These are phyloP conservation scores for Candida loeiensis DNA, from an alignment of 805 yeast genomes.

Conservation along the genomic window DNA sequence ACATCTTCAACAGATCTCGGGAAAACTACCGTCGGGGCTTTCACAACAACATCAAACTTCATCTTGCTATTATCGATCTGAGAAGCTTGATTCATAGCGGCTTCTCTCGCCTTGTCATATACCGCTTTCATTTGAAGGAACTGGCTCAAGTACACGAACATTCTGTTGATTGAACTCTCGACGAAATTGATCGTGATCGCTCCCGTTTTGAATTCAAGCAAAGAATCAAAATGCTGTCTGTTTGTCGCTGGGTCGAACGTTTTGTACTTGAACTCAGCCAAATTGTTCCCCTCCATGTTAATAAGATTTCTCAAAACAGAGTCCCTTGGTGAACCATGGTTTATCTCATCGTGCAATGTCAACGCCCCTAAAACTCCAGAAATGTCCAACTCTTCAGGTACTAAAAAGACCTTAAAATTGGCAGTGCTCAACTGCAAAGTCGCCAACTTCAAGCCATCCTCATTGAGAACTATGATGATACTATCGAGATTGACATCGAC, in stretches of 20 bases:
- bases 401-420: constrained; percentile 54
- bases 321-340: constrained; percentile 56
- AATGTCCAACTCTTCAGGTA: constrained; percentile 77
- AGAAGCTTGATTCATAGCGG: constrained; percentile 79
- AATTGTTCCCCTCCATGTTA: constrained; percentile 73
- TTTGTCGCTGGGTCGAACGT: constrained; percentile 60
- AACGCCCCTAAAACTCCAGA: constrained; percentile 73
- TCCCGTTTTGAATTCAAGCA: constrained; percentile 65
- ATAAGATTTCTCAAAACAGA: constrained; percentile 63
- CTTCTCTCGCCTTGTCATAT: constrained; percentile 86
- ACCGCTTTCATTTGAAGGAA: constrained; percentile 82
- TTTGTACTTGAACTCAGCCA: constrained; percentile 81
- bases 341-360: constrained; percentile 70
- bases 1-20: constrained; percentile 53
- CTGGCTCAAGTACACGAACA: constrained; percentile 64
- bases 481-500: constrained; percentile 69
- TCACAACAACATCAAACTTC: constrained; percentile 66
- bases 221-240: constrained; percentile 49
- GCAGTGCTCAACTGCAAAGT: constrained; percentile 76
- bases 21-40: constrained; percentile 81
- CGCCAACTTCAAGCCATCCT: constrained; percentile 78
- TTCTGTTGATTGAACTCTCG: constrained; percentile 71
- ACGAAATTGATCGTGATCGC: constrained; percentile 74
- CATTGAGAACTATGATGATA: constrained; percentile 70
- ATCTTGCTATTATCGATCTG: constrained; percentile 56